Base-by-base conservation (phyloP, 1,284 basidiomycete genomes). In the Trichosporon inkin region DNA sequence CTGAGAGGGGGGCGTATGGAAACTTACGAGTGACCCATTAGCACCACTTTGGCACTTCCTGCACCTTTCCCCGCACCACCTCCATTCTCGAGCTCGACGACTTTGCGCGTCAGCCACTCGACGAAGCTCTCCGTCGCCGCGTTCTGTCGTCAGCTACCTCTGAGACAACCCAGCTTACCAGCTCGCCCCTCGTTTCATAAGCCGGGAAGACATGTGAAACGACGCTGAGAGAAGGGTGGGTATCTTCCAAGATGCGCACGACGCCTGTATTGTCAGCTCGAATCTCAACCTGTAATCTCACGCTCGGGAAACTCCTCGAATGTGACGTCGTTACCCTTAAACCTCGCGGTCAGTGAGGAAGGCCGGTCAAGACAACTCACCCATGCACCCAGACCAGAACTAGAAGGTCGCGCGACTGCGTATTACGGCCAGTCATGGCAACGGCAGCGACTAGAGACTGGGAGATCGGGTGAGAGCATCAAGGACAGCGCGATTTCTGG, bases 151-250 rank as follows among this genome's bases (percentile, higher is more conserved):
- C 47, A 47, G 57, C 58, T 28, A 37, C 16, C 24, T 28, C 28
- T 8, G 10, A 7, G 17, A 11, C 55, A 19, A 11, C 8, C 14
- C 7, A 37, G 79, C 86, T 70, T 71, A 94, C 92, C 73, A 95
- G 79, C 63, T 90, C 86, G 51, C 92, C 92, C 70, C 89, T 90
- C 10, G 91, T 94, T 85, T 96, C 90, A 70, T 96, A 97, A 3
- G 86, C 87, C 28, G 93, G 93, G 73, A 96, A 97, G 6, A 92
- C 82, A 13, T 87, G 78, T 55, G 85, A 88, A 72, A 92, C 86
- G 8, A 91, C 86, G 17, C 74, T 71, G 1, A 86, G 76, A 1
- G 67, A 69, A 0, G 79, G 72, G 41, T 81, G 75, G 0, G 81
- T 82, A 36, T 79, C 74, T 47, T 74, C 68, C 5, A 96, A 80